phyloP scores from a whole-genome alignment of 805 yeast genomes.

The Wickerhamomyces strasburgensis region DNA sequence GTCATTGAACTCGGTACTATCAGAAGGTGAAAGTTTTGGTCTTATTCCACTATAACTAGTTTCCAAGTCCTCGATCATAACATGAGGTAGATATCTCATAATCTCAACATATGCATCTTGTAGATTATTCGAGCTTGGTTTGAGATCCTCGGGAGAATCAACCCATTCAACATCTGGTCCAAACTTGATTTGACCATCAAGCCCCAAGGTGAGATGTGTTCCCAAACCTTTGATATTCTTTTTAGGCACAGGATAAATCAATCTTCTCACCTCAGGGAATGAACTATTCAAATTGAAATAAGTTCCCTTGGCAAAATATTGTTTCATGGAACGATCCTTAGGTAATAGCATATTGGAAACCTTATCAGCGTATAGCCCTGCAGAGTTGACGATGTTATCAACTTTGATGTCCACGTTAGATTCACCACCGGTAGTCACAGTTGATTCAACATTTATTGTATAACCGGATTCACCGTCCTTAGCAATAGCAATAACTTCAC shows the following conservation, averaged over 20 bases:
- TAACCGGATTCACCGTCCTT: conserved; percentile 25
- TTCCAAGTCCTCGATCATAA: conserved; percentile 44
- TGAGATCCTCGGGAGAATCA: conserved; percentile 40
- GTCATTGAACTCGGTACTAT: conserved; percentile 52
- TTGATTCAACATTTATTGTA: conserved; percentile 24
- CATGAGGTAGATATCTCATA: conserved; percentile 55
- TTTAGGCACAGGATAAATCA: conserved; percentile 80
- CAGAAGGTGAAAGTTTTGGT: conserved; percentile 61
- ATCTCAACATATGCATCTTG: conserved; percentile 56
- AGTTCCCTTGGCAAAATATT: conserved; percentile 79
- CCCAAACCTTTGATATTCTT: conserved; percentile 72
- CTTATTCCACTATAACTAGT: conserved; percentile 80
- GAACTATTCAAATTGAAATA: conserved; percentile 57
- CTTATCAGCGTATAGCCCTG: conserved; percentile 73
- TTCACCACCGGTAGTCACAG: conserved; percentile 27
- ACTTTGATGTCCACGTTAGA: conserved; percentile 40
- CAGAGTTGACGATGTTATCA: conserved; percentile 65
- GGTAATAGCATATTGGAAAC: conserved; percentile 71
- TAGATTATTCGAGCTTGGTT: conserved; percentile 44
- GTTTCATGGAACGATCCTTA: conserved; percentile 46
- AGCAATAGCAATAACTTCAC: conserved; percentile 44
- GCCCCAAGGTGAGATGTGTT: conserved; percentile 78
- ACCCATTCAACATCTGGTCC: conserved; percentile 93
- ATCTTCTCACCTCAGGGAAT: conserved; percentile 45
- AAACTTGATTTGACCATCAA: conserved; percentile 73